Evolutionary conservation across 140 eudicot genomes (phyloP).

Genomic region (Oenanthe javanica): DNA sequence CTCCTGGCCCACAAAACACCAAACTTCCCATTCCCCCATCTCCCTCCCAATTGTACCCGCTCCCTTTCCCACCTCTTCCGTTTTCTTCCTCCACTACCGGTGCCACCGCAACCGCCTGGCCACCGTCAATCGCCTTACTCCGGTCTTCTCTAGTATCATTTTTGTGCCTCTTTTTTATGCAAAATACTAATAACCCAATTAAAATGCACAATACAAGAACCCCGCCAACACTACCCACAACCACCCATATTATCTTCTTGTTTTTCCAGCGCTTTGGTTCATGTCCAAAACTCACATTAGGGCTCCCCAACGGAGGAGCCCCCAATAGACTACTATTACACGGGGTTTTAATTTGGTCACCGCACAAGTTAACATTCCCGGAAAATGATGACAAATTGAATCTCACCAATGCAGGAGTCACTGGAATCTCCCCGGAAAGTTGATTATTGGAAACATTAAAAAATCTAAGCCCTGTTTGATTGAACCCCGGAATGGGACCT

Average conservation of each 20-base stretch:
- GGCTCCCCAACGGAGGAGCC: conserved; percentile 27
- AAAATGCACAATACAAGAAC: conserved; percentile 28
- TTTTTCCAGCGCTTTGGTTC: conserved; percentile 21
- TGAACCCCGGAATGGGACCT: conserved; percentile 64
- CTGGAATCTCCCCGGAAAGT: conserved; percentile 66
- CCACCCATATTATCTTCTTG: conserved; percentile 33
- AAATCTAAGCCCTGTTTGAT: conserved; percentile 45
- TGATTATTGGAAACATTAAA: conserved; percentile 60
- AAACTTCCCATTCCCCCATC: conserved; percentile 47
- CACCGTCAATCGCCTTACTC: conserved; percentile 15
- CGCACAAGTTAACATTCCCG: conserved; percentile 54
- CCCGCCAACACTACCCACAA: conserved; percentile 43
- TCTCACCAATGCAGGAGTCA: conserved; percentile 33
- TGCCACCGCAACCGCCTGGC: conserved; percentile 18
- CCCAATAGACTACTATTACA: conserved; percentile 22
- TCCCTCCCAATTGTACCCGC: conserved; percentile 46
- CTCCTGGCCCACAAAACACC: conserved; percentile 64
- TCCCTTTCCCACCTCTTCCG: conserved; percentile 27
- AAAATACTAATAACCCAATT: conserved; percentile 17
- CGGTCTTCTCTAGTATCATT: conserved; percentile 16
- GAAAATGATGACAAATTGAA: conserved; percentile 60
- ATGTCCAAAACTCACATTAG: conserved; percentile 9
- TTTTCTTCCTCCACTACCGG: conserved; percentile 16
- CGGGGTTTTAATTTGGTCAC: conserved; percentile 28
- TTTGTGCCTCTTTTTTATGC: conserved; percentile 14